A percentile compares a stretch with the other conserved stretches of the same genome.
Evolutionary conservation across 306 rosid species (phyloP).

Genomic region (Canavalia gladiata): DNA sequence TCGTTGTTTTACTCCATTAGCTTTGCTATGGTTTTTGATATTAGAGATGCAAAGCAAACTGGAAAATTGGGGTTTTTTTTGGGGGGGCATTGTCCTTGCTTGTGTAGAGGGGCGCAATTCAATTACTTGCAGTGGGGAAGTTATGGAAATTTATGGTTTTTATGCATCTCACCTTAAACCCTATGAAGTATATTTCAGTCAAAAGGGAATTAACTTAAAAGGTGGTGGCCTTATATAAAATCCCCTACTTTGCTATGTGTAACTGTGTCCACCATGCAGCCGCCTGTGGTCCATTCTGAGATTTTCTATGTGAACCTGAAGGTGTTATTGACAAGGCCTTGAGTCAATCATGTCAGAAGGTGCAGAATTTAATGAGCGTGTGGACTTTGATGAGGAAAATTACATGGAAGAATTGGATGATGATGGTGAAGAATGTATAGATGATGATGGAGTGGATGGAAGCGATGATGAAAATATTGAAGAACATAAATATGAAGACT

Average conservation of each 20-base stretch:
- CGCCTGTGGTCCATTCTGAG: neutral
- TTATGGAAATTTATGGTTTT: neutral
- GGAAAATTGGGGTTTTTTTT: neutral
- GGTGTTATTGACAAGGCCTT: constrained; percentile 67
- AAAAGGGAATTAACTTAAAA: neutral
- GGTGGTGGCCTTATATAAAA: neutral
- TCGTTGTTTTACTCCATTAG: neutral
- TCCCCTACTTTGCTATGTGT: neutral
- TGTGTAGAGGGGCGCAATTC: neutral
- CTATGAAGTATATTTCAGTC: neutral
- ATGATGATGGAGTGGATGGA: constrained; percentile 77
- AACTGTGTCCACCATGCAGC: too few relatives aligned
- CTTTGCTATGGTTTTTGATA: neutral
- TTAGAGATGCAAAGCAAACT: neutral
- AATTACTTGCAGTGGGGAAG: neutral
- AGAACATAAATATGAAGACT: constrained; percentile 63
- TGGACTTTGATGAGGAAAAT: constrained; percentile 91
- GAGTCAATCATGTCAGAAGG: constrained; percentile 82
- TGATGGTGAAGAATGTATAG: constrained; percentile 86
- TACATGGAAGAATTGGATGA: constrained; percentile 98
- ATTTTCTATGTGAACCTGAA: constrained; percentile 44
- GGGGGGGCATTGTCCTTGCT: neutral
- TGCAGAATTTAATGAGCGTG: constrained; percentile 83
- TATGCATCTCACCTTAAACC: neutral
- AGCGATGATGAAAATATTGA: constrained; percentile 70